A percentile compares a stretch with the other conserved stretches of the same genome.
Evolutionary conservation across 2,329 filamentous ascomycete genomes (phyloP).

Genomic region (Aspergillus floridensis): DNA sequence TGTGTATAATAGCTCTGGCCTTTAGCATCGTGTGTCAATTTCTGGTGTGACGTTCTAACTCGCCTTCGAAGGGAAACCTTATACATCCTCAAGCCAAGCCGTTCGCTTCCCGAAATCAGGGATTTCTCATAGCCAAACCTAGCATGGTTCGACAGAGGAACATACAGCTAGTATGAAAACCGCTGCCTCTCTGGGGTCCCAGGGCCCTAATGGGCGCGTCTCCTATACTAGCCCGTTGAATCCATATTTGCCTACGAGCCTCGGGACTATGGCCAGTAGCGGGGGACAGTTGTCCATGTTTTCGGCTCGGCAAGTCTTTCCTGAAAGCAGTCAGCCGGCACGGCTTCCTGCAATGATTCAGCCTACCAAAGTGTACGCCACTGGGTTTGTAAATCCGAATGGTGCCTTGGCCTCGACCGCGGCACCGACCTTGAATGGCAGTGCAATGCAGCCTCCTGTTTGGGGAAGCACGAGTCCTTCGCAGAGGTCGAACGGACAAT

Average conservation of each 20-base stretch:
- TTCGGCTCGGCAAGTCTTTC: constrained; percentile 2
- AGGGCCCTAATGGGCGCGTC: constrained; percentile 12
- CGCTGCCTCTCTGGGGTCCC: constrained; percentile 20
- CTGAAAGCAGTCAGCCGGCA: background rate
- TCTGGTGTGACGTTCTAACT: constrained; percentile 9
- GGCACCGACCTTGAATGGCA: background rate
- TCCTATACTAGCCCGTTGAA: constrained; percentile 10
- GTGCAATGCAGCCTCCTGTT: background rate
- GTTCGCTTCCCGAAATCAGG: constrained; percentile 13
- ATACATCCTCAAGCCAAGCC: constrained; percentile 16
- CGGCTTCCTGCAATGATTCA: constrained; percentile 23
- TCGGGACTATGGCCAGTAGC: background rate
- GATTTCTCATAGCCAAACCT: constrained; percentile 22
- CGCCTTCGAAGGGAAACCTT: constrained; percentile 5
- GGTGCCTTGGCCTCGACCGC: background rate
- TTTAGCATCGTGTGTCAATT: background rate
- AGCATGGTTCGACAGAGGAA: constrained; percentile 24
- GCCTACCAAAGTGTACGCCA: constrained; percentile 13
- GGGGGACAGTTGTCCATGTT: constrained; percentile 5
- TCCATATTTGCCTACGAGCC: constrained; percentile 15
- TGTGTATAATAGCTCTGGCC: background rate
- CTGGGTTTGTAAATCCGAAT: background rate
- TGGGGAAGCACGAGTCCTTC: background rate
- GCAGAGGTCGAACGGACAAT: background rate
- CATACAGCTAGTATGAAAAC: constrained; percentile 24